Conservation (phyloP, 2,329 filamentous ascomycete species). For the Fusarium luffae region DNA sequence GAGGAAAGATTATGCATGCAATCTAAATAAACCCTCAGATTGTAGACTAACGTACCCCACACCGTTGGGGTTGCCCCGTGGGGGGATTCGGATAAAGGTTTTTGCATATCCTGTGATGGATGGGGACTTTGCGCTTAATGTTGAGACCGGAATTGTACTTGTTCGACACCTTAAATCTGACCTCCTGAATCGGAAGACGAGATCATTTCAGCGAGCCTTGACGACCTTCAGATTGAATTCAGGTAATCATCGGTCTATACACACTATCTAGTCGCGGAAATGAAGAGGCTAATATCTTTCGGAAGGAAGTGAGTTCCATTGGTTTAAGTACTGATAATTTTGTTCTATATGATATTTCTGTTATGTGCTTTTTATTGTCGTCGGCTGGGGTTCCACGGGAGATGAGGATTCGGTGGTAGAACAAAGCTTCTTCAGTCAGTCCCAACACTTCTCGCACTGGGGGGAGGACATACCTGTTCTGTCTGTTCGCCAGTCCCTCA, state of each 20-base stretch:
- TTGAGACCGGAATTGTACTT: not conserved
- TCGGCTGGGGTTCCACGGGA: conserved; percentile 10
- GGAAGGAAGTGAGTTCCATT: not conserved
- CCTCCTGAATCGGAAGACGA: too few relatives aligned
- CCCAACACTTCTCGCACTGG: fast-evolving
- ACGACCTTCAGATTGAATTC: too few relatives aligned
- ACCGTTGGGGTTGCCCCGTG: not conserved
- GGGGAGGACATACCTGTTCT: not conserved
- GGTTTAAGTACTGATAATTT: fast-evolving
- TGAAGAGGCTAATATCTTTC: too few relatives aligned
- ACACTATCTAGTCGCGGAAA: too few relatives aligned
- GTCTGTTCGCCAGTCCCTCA: conserved; percentile 8
- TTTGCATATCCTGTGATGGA: not conserved
- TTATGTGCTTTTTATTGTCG: not conserved
- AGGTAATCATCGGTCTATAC: fast-evolving
- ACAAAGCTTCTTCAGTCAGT: not conserved
- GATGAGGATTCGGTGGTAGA: conserved; percentile 1
- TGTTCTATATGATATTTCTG: not conserved
- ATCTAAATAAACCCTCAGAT: not conserved
- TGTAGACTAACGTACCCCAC: not conserved
- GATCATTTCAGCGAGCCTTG: too few relatives aligned
- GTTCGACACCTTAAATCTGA: not conserved
- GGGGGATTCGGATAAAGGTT: not conserved
- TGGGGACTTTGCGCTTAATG: too few relatives aligned
- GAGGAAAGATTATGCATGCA: not conserved